A percentile compares a stretch with the other conserved stretches of the same genome.
Evolutionary conservation across 371 early-diverging fungal genomes (phyloP).

Genomic region (Lichtheimia hyalospora): DNA sequence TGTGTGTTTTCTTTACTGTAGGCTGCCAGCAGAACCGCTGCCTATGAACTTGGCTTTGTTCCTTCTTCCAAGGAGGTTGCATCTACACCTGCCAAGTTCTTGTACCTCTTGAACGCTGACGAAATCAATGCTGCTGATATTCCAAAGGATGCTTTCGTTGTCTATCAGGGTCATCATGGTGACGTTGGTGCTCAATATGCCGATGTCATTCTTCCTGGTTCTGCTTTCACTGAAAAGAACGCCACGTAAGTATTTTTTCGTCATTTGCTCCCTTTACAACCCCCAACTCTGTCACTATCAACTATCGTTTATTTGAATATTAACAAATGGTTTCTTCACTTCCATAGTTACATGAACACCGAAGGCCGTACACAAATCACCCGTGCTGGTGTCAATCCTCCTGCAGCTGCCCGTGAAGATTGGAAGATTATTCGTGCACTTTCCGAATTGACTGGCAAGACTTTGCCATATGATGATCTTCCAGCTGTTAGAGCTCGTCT

Average conservation of each 20-base stretch:
- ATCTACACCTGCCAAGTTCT: conserved; percentile 61
- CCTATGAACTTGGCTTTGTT: conserved; percentile 88
- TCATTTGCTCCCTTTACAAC: too few species aligned
- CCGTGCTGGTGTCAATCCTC: conserved; percentile 90
- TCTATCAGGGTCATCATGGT: conserved; percentile 98
- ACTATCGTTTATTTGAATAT: neutral
- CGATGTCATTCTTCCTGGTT: conserved; percentile 93
- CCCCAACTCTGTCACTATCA: neutral
- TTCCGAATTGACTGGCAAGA: conserved; percentile 84
- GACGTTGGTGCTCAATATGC: conserved; percentile 94
- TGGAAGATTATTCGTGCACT: conserved; percentile 98
- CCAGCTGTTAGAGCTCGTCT: conserved; percentile 82
- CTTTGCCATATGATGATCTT: conserved; percentile 90
- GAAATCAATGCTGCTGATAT: conserved; percentile 74
- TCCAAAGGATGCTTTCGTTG: conserved; percentile 92
- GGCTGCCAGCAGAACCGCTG: conserved; percentile 88
- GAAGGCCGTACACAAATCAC: conserved; percentile 94
- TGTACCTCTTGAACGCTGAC: conserved; percentile 94
- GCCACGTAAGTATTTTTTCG: conserved; percentile 66
- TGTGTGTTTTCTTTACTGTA: conserved; percentile 13
- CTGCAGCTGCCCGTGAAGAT: conserved; percentile 93
- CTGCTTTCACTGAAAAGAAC: conserved; percentile 97
- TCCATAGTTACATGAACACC: conserved; percentile 72
- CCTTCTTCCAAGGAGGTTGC: conserved; percentile 52
- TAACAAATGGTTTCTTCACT: neutral